Percentiles rank a stretch among this genome's conserved stretches.
phyloP scores from a whole-genome alignment of 108 stramenopile species.

The Aurantiochytrium sp. region DNA sequence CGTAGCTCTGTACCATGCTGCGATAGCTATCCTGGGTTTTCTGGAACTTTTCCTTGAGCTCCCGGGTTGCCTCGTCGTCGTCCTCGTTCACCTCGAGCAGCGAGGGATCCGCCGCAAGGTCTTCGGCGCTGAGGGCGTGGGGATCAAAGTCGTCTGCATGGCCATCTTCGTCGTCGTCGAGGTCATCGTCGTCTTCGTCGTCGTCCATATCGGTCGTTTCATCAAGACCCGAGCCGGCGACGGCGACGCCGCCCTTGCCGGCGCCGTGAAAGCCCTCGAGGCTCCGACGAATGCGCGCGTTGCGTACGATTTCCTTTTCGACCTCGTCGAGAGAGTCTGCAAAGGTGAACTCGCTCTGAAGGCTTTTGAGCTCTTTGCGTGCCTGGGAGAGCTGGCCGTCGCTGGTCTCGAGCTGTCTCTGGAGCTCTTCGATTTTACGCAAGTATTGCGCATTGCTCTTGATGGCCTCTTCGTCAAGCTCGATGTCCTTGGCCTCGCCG shows the following conservation, averaged over 20 bases:
- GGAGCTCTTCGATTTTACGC: background rate
- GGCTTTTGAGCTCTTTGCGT: background rate
- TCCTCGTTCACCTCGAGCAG: background rate
- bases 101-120: background rate
- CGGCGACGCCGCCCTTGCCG: background rate
- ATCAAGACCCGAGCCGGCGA: too few relatives aligned
- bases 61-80: background rate
- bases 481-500: background rate
- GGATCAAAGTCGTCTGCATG: background rate
- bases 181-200: background rate
- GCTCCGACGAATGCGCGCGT: background rate
- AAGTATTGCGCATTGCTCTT: background rate
- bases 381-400: background rate
- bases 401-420: background rate
- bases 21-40: background rate
- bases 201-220: background rate
- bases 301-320: background rate
- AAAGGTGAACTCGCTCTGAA: background rate
- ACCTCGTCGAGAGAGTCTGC: background rate
- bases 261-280: background rate
- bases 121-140: too few relatives aligned
- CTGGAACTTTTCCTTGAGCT: background rate
- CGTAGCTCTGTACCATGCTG: slow-evolving; percentile 16
- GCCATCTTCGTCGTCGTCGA: background rate
- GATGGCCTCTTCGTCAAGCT: background rate